phyloP scores from a whole-genome alignment of 768 basidiomycete species.

The Pisolithus albus region DNA sequence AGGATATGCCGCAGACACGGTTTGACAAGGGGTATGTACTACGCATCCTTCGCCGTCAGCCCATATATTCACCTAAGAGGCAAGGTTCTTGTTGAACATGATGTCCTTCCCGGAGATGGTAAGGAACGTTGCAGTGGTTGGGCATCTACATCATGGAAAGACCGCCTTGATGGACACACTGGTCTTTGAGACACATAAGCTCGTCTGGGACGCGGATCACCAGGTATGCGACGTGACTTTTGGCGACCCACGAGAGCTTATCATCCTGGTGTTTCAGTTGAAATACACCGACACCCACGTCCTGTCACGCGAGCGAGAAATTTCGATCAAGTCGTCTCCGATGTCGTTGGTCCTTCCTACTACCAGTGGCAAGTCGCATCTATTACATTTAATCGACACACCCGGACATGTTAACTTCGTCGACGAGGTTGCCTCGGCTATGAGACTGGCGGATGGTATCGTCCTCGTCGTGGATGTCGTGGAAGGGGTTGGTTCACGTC shows the following conservation, averaged over 20 bases:
- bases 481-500: constrained; percentile 68
- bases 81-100: constrained; percentile 87
- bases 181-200: constrained; percentile 91
- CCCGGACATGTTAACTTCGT: constrained; percentile 98
- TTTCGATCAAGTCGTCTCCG: constrained; percentile 95
- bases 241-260: constrained; percentile 14
- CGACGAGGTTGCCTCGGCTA: constrained; percentile 90
- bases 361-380: constrained; percentile 85
- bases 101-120: constrained; percentile 90
- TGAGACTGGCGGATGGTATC: constrained; percentile 86
- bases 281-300: constrained; percentile 96
- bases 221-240: constrained; percentile 47
- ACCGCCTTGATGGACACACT: constrained; percentile 97
- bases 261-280: constrained; percentile 40
- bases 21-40: constrained; percentile 86
- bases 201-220: constrained; percentile 88
- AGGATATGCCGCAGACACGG: constrained; percentile 93
- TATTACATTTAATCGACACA: constrained; percentile 92
- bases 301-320: constrained; percentile 78
- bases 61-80: constrained; percentile 2
- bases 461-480: constrained; percentile 96
- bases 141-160: constrained; percentile 97
- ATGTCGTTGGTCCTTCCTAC: constrained; percentile 88
- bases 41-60: not conserved
- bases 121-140: constrained; percentile 92